Percentiles rank a stretch among this genome's conserved stretches.
Evolutionary conservation across 352 stramenopile species (phyloP).

Genomic region (Pythium apleroticum): DNA sequence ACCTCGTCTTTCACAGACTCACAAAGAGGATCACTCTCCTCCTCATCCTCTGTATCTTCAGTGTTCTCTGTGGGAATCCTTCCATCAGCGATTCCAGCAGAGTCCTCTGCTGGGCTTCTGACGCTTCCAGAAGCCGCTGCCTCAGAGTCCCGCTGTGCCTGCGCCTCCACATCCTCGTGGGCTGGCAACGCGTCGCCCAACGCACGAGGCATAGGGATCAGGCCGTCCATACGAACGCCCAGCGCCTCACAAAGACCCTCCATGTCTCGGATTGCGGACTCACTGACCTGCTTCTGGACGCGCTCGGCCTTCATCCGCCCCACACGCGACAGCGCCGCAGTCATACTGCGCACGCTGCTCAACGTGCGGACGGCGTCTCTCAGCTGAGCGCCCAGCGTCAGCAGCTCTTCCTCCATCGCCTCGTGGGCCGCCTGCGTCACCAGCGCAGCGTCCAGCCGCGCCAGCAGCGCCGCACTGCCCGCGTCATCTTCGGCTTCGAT

Average conservation of each 20-base stretch:
- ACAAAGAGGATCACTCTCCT: not conserved
- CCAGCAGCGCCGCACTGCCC: conserved; percentile 1
- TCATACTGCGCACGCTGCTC: not conserved
- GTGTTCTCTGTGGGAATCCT: not conserved
- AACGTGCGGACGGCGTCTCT: not conserved
- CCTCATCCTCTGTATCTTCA: not conserved
- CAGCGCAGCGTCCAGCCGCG: not conserved
- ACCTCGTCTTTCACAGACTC: not conserved
- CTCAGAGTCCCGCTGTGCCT: not conserved
- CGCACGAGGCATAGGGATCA: not conserved
- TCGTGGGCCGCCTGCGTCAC: not conserved
- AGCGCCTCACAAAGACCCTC: not conserved
- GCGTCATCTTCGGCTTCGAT: not conserved
- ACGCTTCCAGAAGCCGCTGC: not conserved
- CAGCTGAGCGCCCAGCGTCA: not conserved
- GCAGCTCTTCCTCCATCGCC: not conserved
- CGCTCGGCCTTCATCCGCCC: not conserved
- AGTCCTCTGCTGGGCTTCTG: not conserved
- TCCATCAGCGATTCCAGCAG: not conserved
- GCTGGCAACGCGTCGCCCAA: not conserved
- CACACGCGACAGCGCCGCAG: not conserved
- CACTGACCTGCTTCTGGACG: not conserved
- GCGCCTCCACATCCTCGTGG: not conserved
- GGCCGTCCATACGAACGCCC: not conserved
- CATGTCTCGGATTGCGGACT: not conserved